Evolutionary conservation across 208 protist species (phyloP).

Genomic region (Acanthamoeba culbertsoni): DNA sequence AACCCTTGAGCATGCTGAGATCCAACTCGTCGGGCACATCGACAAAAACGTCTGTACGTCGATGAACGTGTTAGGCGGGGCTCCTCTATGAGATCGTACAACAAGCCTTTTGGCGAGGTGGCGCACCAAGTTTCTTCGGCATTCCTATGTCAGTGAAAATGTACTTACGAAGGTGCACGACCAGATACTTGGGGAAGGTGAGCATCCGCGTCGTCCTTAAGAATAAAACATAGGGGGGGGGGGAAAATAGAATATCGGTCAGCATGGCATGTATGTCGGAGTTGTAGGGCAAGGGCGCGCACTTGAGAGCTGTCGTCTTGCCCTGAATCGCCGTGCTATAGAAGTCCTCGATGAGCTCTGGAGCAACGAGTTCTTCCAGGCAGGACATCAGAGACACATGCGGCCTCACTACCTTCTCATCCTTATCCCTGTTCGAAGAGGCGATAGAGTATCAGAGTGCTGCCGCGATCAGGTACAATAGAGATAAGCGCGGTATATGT

Average conservation of each 20-base stretch:
- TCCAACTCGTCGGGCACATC: conserved; percentile 74
- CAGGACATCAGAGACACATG: conserved; percentile 69
- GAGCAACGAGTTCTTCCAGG: conserved; percentile 48
- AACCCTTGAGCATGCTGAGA: conserved; percentile 54
- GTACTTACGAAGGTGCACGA: conserved; percentile 78
- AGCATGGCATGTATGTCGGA: conserved; percentile 5
- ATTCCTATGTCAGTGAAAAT: conserved; percentile 66
- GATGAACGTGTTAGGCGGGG: neutral
- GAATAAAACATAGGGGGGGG: neutral
- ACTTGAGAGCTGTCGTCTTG: conserved; percentile 74
- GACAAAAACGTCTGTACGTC: conserved; percentile 65
- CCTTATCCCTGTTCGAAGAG: neutral
- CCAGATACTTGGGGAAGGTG: conserved; percentile 74
- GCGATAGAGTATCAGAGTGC: too few species aligned
- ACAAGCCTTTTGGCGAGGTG: neutral
- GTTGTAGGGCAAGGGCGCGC: too few species aligned
- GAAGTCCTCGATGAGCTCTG: conserved; percentile 71
- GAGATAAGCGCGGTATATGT: neutral
- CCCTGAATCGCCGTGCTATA: conserved; percentile 64
- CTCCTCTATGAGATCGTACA: neutral
- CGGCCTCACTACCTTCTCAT: conserved; percentile 64
- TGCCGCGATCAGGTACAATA: too few species aligned
- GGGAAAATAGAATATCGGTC: neutral
- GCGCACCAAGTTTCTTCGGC: conserved; percentile 75
- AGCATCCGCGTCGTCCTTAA: conserved; percentile 62